Evolutionary conservation across 2,329 filamentous ascomycete species (phyloP).

Genomic region (Exserohilum turcica): DNA sequence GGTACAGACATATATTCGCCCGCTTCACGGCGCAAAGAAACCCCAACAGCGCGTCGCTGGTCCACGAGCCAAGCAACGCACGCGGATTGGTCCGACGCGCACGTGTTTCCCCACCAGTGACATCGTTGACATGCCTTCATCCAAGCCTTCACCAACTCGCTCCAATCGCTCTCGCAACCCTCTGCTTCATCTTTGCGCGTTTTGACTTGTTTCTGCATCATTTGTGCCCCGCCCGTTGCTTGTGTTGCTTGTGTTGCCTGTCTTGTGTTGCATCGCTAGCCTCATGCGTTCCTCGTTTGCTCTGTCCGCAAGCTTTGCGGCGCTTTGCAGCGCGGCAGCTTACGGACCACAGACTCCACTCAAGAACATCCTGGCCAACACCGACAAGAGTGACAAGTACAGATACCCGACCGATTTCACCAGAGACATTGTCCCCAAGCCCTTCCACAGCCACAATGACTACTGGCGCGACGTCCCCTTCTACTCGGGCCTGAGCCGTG

Average conservation of each 20-base stretch:
- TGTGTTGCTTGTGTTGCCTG: neutral
- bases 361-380: conserved; percentile 62
- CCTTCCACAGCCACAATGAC: conserved; percentile 64
- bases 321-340: conserved; percentile 33
- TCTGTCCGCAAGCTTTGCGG: conserved; percentile 22
- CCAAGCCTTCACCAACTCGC: conserved; percentile 13
- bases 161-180: conserved; percentile 5
- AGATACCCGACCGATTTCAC: conserved; percentile 67
- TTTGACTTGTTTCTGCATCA: neutral
- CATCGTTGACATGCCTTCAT: conserved; percentile 23
- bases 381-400: conserved; percentile 58
- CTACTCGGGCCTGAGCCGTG: conserved; percentile 60
- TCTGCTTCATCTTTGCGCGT: neutral
- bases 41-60: conserved; percentile 3
- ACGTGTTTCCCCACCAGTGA: conserved; percentile 28
- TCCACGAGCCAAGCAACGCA: conserved; percentile 15
- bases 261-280: conserved; percentile 4
- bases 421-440: conserved; percentile 63
- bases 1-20: neutral
- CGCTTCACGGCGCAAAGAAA: neutral
- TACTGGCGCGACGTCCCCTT: conserved; percentile 59
- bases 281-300: conserved; percentile 29
- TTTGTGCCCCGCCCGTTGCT: neutral
- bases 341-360: conserved; percentile 51
- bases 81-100: conserved; percentile 26